Evolutionary conservation across 352 stramenopile species (phyloP), one percentile per base, ranked within the genome.

Genomic region (Achlya hypogyna): DNA sequence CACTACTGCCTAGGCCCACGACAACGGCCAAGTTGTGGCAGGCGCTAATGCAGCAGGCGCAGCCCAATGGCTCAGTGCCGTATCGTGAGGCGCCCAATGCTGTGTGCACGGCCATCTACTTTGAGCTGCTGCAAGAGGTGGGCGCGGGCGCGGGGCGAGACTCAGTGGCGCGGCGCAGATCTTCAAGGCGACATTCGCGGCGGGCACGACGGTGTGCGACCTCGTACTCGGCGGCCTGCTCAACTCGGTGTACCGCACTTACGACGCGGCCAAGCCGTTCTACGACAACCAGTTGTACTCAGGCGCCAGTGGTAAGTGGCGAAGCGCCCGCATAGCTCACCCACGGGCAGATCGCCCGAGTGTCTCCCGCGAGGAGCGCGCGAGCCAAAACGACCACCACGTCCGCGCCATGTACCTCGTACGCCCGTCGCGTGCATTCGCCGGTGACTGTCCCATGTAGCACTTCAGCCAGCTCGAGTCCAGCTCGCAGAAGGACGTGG

Each of bases 201-300:
- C 73, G 5, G 80, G 75, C 1, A 34, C 66, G 27, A 63, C 82
- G 54, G 53, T 90, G 25, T 65, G 64, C 1, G 80, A 75, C 20
- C 28, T 88, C 10, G 62, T 91, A 4, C 23, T 88, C 0, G 79
- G 76, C 9, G 79, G 78, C 0, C 69, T 91, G 2, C 74, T 77
- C 29, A 87, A 91, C 66, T 88, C 78, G 8, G 76, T 89, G 22
- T 89, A 87, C 45, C 35, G 49, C 1, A 63, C 66, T 5, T 91
- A 84, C 66, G 76, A 86, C 35, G 71, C 74, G 0, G 71, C 72
- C 4, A 64, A 78, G 31, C 28, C 51, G 5, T 77, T 67, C n/a
- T 60, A 78, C 31, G 52, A 73, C 5, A 74, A 88, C 16, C 53
- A 69, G 29, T 76, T 82, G 49, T 78, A 84, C 34, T 78, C 49